Evolutionary conservation across 2,329 filamentous ascomycete genomes (phyloP).

Genomic region (Penicillium griseofulvum): DNA sequence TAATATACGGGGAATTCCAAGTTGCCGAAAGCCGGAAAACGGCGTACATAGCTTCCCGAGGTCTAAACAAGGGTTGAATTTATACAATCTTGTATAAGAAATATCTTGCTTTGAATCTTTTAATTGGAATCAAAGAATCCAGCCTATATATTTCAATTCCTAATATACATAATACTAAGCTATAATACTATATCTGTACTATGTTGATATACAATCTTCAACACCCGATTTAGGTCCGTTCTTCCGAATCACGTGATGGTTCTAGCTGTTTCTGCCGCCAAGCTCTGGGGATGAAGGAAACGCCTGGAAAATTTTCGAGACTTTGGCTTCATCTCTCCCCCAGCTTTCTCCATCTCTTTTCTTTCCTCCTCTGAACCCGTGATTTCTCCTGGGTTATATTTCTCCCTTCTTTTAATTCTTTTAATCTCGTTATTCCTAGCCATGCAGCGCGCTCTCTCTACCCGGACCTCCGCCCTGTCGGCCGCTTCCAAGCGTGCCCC

Average conservation of each 20-base stretch:
- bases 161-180: too few species aligned
- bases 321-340: conserved; percentile 38
- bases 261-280: conserved; percentile 45
- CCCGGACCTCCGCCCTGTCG: conserved; percentile 76
- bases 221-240: neutral
- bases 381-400: conserved; percentile 33
- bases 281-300: conserved; percentile 38
- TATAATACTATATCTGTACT: neutral
- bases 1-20: neutral
- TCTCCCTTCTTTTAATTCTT: conserved; percentile 24
- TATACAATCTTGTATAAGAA: neutral
- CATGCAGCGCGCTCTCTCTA: conserved; percentile 95
- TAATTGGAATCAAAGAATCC: too few species aligned
- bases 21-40: neutral
- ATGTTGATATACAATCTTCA: neutral
- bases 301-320: conserved; percentile 40
- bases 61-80: neutral
- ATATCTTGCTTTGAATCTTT: neutral
- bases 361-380: conserved; percentile 30
- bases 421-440: conserved; percentile 23
- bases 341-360: conserved; percentile 30
- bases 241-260: conserved; percentile 37
- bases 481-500: conserved; percentile 55
- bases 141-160: neutral
- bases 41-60: neutral